Evolutionary conservation across 331 rosid species (phyloP), one percentile per base, ranked within the genome.

Genomic region (Stylosanthes scabra): DNA sequence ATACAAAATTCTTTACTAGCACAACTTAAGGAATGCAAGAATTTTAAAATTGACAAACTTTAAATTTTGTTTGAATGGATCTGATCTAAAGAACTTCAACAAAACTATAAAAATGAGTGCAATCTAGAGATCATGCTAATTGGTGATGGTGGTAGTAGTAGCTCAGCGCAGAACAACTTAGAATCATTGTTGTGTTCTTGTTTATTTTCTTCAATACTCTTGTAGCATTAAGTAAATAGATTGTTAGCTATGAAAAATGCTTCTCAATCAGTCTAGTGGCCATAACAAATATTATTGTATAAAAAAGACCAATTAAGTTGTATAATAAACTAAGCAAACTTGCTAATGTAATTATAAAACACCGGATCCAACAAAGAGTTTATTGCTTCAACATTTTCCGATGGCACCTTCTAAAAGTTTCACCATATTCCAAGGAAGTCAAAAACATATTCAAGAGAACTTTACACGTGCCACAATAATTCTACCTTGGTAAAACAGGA

Each of bases 361-460:
- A 14, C 16, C 41, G 29, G 40, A 31, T 65, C 56, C 40, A 27
- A 14, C 11, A n/a, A 12, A 12, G 42, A 63, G 9, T 41, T 74
- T 11, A 75, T 59, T 57, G 59, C 9, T 65, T 12, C 2, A 16
- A 29, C 5, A 66, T 8, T 54, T 57, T 75, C 59, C 13, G 10
- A 12, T 46, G 3, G 27, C 42, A 41, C 37, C 66, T 11, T 5
- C 16, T 57, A n/a, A 57, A 55, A 34, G 54, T 28, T 55, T 39
- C 50, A 66, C 1, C 60, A 40, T 49, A 57, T 25, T 71, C 64
- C 37, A 39, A 25, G 28, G 56, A 64, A 78, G 62, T 34, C 45
- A 37, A 41, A 41, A 57, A 58, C 69, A 65, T 51, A 52, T n/a
- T 55, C 12, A 62, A 8, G 34, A 12, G 40, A 16, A 13, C n/a